These are phyloP conservation scores for Vigna radiata DNA, from an alignment of 306 rosid genomes.

Conservation along the genomic window DNA sequence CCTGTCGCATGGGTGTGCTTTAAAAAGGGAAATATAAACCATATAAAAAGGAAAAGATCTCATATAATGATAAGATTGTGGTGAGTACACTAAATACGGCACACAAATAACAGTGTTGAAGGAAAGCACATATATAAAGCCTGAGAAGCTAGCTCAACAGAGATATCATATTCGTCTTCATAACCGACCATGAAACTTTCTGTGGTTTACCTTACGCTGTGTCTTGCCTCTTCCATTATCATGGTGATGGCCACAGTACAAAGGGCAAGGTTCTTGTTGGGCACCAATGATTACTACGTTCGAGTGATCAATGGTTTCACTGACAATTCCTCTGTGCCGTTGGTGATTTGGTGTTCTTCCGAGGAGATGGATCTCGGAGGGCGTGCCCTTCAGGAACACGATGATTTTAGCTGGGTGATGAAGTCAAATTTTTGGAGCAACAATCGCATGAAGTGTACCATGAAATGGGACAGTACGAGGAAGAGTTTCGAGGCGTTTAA, in stretches of 20 bases:
- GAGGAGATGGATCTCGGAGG: slow-evolving; percentile 75
- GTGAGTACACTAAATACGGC: neutral
- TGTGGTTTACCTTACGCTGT: slow-evolving; percentile 20
- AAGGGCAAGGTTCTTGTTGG: slow-evolving; percentile 46
- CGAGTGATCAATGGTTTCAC: slow-evolving; percentile 79
- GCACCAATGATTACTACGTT: slow-evolving; percentile 54
- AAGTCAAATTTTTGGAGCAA: slow-evolving; percentile 58
- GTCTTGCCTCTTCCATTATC: slow-evolving; percentile 37
- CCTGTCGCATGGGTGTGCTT: slow-evolving; percentile 37
- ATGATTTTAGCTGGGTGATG: slow-evolving; percentile 82
- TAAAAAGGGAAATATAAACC: slow-evolving; percentile 20
- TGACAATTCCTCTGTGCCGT: slow-evolving; percentile 73
- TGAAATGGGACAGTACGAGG: slow-evolving; percentile 76
- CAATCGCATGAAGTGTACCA: slow-evolving; percentile 66
- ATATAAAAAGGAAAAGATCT: neutral
- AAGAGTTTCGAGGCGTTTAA: slow-evolving; percentile 74
- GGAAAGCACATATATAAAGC: neutral
- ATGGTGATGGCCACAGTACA: slow-evolving; percentile 40
- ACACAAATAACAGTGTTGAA: neutral
- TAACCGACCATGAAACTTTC: slow-evolving; percentile 24
- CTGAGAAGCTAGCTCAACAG: neutral
- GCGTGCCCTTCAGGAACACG: slow-evolving; percentile 81
- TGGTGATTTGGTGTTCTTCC: slow-evolving; percentile 85
- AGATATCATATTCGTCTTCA: neutral
- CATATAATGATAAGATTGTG: slow-evolving; percentile 27